Base-by-base conservation (phyloP, 345 rosid species). In the Eucalyptus polyanthemos region DNA sequence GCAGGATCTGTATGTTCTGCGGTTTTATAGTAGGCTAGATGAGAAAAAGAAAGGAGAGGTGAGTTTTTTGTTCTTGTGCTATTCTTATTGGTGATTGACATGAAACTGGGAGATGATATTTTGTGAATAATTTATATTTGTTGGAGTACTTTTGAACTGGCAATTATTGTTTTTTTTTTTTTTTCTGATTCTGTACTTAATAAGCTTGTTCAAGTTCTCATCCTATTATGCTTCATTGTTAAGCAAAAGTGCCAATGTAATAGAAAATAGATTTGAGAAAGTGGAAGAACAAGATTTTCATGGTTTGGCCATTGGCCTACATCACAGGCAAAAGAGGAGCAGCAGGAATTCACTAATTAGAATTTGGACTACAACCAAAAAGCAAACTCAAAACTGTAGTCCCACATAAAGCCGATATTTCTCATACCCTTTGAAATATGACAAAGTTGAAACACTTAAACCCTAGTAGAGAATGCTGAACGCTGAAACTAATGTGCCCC, bases 11-110 rank as follows among this genome's bases (percentile, higher is more conserved):
- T 97, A 97, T 86, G 95, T 94, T 88, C 86, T 97, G 88, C 95
- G 95, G 89, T 95, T 98, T 91, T 96, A 93, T 90, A 97, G 90
- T 76, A 94, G 97, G 89, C 91, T 96, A 94, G 99, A 97, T 86
- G 98, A 97, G 92, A 69, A 96, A 31, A 96, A 93, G 92, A 98
- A 97, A 87, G 99, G 99, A 93, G 97, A 97, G 93, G 99, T 97
- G 92, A 94, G 97, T 94, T 91, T 86, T 87, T 47, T 85, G 40
- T 86, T 50, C 14, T 37, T 14, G 60, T 86, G 54, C 44, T 45
- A 17, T 50, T 51, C 44, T 54, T 50, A n/a, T 42, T 4, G 27
- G 45, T 86, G 54, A 50, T 86, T 49, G 54, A 47, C 25, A 11
- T 54, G 60, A 50, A 11, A n/a, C 40, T 86, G 40, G 24, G 53